Percentiles rank a stretch among this genome's conserved stretches.
These are phyloP conservation scores for Scalesia atractyloides DNA, from an alignment of 129 eudicot species.

Conservation along the genomic window DNA sequence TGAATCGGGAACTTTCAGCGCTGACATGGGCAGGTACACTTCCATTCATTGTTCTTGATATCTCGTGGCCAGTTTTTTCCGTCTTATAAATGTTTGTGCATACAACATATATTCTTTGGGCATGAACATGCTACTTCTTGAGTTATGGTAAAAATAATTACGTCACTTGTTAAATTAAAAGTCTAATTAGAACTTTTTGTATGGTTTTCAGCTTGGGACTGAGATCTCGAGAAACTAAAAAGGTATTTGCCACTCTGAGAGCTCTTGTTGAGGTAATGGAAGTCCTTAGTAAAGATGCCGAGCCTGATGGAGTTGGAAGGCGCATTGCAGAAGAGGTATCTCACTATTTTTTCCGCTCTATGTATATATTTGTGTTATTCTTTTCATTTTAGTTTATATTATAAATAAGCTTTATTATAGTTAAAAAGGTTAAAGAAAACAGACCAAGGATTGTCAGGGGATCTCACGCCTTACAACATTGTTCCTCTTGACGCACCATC, in stretches of 20 bases:
- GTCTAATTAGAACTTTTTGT: slow-evolving; percentile 8
- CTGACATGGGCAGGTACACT: slow-evolving; percentile 74
- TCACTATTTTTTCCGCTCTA: not conserved
- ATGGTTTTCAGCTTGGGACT: slow-evolving; percentile 54
- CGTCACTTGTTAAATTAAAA: slow-evolving; percentile 15
- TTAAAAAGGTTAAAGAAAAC: slow-evolving; percentile 70
- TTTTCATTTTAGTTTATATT: slow-evolving; percentile 11
- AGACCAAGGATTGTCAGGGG: slow-evolving; percentile 84
- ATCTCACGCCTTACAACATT: slow-evolving; percentile 81
- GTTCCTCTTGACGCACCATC: slow-evolving; percentile 94
- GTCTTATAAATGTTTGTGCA: not conserved
- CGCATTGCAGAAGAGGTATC: slow-evolving; percentile 73
- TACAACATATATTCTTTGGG: not conserved
- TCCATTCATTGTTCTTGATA: not conserved
- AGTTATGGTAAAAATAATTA: slow-evolving; percentile 12
- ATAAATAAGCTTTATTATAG: slow-evolving; percentile 44
- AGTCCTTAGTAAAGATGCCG: slow-evolving; percentile 66
- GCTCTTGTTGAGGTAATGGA: slow-evolving; percentile 97
- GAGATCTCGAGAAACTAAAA: slow-evolving; percentile 63
- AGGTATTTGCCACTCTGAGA: slow-evolving; percentile 83
- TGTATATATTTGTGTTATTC: not conserved
- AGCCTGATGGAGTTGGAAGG: slow-evolving; percentile 73
- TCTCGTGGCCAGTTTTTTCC: not conserved
- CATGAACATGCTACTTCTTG: slow-evolving; percentile 17
- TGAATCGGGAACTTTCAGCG: slow-evolving; percentile 79